Evolutionary conservation across 2,329 filamentous ascomycete genomes (phyloP).

Genomic region (Claviceps spartinae): DNA sequence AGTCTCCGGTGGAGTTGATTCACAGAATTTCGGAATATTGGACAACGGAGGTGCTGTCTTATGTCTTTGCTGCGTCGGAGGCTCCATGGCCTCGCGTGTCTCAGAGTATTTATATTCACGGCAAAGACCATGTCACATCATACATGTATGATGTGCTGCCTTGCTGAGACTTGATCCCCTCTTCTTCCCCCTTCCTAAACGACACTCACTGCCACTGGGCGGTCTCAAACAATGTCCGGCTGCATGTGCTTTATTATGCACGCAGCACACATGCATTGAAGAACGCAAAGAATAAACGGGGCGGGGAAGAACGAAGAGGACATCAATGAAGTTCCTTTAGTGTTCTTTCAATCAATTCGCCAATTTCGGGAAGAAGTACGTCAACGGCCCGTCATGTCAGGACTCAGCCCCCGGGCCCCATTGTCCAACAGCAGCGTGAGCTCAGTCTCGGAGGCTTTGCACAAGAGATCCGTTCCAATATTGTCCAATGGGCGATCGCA

Average conservation of each 20-base stretch:
- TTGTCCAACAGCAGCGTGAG: too few species aligned
- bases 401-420: too few species aligned
- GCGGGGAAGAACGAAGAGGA: background rate
- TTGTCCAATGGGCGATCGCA: too few species aligned
- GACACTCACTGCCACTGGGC: background rate
- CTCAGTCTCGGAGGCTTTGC: too few species aligned
- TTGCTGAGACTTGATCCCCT: background rate
- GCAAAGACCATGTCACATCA: background rate
- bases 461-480: too few species aligned
- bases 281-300: background rate
- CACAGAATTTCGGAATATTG: too few species aligned
- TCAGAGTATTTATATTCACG: background rate
- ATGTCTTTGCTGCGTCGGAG: background rate
- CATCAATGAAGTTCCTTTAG: too few species aligned
- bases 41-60: too few species aligned
- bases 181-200: background rate
- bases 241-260: background rate
- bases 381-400: too few species aligned
- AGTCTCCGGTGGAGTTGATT: too few species aligned
- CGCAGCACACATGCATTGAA: background rate
- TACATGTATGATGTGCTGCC: background rate
- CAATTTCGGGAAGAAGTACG: too few species aligned
- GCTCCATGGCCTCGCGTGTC: background rate
- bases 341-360: too few species aligned
- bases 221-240: background rate